These are phyloP conservation scores for Metschnikowia lunata DNA, from an alignment of 805 yeast species.

Conservation along the genomic window DNA sequence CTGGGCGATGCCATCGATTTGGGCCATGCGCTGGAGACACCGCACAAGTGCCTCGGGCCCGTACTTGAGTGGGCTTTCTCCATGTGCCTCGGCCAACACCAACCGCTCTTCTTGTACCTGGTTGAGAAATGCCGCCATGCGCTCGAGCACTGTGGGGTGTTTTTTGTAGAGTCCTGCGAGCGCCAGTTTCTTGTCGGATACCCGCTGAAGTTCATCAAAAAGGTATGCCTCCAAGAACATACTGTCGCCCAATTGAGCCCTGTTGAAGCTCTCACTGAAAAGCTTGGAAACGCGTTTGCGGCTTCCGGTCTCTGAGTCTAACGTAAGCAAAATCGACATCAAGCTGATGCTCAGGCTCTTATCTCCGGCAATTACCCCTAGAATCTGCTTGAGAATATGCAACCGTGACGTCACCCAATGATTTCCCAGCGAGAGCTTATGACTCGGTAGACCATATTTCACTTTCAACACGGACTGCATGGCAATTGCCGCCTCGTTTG, in stretches of 20 bases:
- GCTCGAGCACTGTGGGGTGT: slow-evolving; percentile 7
- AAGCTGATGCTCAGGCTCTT: slow-evolving; percentile 31
- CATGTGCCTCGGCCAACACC: slow-evolving; percentile 5
- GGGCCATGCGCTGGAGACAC: slow-evolving; percentile 12
- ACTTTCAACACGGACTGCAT: slow-evolving; percentile 12
- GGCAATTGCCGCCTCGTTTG: slow-evolving; percentile 13
- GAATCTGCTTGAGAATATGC: slow-evolving; percentile 12
- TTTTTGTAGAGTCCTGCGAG: slow-evolving; percentile 9
- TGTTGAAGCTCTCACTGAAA: slow-evolving; percentile 19
- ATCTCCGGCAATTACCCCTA: slow-evolving; percentile 21
- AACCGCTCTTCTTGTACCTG: slow-evolving; percentile 13
- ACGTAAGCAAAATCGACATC: slow-evolving; percentile 21
- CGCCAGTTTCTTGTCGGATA: neutral
- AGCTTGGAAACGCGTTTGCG: slow-evolving; percentile 24
- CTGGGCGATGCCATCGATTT: slow-evolving; percentile 7
- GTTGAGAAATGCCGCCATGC: slow-evolving; percentile 11
- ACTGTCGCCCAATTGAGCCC: neutral
- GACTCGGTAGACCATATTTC: slow-evolving; percentile 10
- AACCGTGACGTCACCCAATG: slow-evolving; percentile 14
- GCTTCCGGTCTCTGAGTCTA: slow-evolving; percentile 25
- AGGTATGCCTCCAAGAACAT: slow-evolving; percentile 13
- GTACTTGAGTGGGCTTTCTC: slow-evolving; percentile 5
- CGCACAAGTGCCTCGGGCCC: slow-evolving; percentile 11
- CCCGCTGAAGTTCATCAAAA: slow-evolving; percentile 7
- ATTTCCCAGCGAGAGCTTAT: slow-evolving; percentile 14